A percentile compares a stretch with the other conserved stretches of the same genome.
Evolutionary conservation across 345 rosid genomes (phyloP).

Genomic region (Heritiera fomes): DNA sequence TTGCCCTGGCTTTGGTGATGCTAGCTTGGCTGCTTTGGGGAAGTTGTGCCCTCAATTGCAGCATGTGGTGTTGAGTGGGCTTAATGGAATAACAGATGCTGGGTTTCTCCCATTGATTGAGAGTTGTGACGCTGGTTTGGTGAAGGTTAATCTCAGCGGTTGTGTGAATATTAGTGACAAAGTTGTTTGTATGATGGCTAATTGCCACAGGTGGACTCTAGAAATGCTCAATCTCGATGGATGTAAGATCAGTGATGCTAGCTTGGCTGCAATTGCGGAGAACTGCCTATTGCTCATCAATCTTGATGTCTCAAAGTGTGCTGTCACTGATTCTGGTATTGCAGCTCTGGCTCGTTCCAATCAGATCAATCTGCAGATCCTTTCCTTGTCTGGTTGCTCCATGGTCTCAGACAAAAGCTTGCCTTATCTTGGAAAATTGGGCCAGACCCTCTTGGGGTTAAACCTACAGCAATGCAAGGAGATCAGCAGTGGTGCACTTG

Average conservation of each 20-base stretch:
- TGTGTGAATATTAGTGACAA: slow-evolving; percentile 71
- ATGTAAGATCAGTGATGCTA: slow-evolving; percentile 68
- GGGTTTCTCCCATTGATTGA: slow-evolving; percentile 64
- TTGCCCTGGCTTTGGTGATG: slow-evolving; percentile 91
- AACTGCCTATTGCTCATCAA: slow-evolving; percentile 73
- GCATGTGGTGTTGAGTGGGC: slow-evolving; percentile 66
- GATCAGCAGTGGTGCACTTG: slow-evolving; percentile 52
- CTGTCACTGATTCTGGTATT: slow-evolving; percentile 64
- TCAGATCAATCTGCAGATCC: slow-evolving; percentile 66
- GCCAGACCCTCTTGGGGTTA: slow-evolving; percentile 68
- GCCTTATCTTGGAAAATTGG: slow-evolving; percentile 52
- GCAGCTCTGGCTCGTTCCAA: slow-evolving; percentile 54
- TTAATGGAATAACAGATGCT: slow-evolving; percentile 66
- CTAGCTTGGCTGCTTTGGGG: slow-evolving; percentile 61
- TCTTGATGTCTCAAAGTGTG: slow-evolving; percentile 73
- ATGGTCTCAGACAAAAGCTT: slow-evolving; percentile 67
- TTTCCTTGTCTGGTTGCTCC: slow-evolving; percentile 72
- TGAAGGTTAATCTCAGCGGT: slow-evolving; percentile 74
- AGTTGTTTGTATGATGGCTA: slow-evolving; percentile 55
- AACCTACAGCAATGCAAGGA: slow-evolving; percentile 79
- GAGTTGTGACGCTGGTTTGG: slow-evolving; percentile 60
- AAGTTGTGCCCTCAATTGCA: slow-evolving; percentile 75
- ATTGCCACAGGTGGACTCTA: slow-evolving; percentile 67
- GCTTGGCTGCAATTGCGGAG: slow-evolving; percentile 63
- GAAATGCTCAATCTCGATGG: slow-evolving; percentile 74